Evolutionary conservation across 2,329 filamentous ascomycete species (phyloP).

Genomic region (Sporothrix curviconia): DNA sequence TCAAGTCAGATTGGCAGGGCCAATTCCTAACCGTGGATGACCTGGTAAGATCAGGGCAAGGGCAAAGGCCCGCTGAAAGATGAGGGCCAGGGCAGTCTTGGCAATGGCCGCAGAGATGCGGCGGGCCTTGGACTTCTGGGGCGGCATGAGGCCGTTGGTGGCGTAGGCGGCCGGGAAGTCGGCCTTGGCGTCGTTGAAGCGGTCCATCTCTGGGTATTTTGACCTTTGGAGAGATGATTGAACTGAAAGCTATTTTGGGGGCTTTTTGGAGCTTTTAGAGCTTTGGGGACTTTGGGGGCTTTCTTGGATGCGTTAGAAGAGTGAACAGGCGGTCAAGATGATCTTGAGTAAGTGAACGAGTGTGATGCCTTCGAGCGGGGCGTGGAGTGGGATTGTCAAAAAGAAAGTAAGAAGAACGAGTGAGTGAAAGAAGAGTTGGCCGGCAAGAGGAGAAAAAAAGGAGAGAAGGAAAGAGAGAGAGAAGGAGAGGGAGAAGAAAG

Average conservation of each 20-base stretch:
- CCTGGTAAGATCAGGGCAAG: slow-evolving; percentile 12
- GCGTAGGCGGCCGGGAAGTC: slow-evolving; percentile 1
- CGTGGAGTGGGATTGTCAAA: slow-evolving; percentile 4
- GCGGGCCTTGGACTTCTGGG: not conserved
- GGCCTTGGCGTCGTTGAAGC: not conserved
- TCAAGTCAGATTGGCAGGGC: not conserved
- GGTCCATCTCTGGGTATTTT: slow-evolving; percentile 11
- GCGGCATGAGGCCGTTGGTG: not conserved
- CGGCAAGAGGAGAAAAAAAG: not conserved
- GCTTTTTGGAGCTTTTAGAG: not conserved
- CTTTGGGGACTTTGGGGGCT: not conserved
- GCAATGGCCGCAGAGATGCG: not conserved
- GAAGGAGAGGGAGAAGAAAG: not conserved
- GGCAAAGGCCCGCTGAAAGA: slow-evolving; percentile 5
- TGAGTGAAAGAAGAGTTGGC: not conserved
- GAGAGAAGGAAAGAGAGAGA: not conserved
- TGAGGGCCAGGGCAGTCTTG: not conserved
- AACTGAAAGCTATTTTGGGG: not conserved
- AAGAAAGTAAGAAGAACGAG: not conserved
- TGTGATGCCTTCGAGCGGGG: not conserved
- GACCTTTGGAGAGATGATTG: not conserved
- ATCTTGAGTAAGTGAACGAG: slow-evolving; percentile 3
- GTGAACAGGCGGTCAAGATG: not conserved
- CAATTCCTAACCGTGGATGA: slow-evolving; percentile 6
- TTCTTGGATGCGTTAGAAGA: not conserved